These are phyloP conservation scores for Gracilaria domingensis DNA, from an alignment of 23 red algal species.

Conservation along the genomic window DNA sequence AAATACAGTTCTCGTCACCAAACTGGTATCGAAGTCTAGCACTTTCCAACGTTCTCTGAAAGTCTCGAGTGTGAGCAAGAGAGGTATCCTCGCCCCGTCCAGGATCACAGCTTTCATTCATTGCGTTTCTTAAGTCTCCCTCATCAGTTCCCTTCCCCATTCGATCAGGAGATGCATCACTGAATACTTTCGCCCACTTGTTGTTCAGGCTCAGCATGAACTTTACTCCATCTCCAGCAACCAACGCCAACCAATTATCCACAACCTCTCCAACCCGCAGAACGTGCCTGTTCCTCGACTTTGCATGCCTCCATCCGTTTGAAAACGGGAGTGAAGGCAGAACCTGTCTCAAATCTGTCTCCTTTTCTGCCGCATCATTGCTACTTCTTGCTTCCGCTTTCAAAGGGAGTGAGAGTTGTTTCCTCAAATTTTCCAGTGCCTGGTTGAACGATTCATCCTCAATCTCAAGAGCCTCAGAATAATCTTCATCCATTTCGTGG, in stretches of 20 bases:
- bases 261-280: neutral
- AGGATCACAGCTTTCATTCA: neutral
- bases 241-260: neutral
- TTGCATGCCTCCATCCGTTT: neutral
- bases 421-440: constrained; percentile 2
- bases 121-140: neutral
- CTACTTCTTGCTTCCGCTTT: neutral
- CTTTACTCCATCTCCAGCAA: constrained; percentile 9
- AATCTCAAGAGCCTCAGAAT: too few relatives aligned
- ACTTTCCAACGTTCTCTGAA: neutral
- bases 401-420: constrained; percentile 1
- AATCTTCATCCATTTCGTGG: too few relatives aligned
- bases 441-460: neutral
- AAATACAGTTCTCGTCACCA: constrained; percentile 1
- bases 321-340: neutral
- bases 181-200: neutral
- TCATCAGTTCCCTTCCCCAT: neutral
- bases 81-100: neutral
- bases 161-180: neutral
- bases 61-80: neutral
- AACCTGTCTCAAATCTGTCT: neutral
- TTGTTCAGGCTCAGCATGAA: neutral
- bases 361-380: neutral
- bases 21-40: constrained; percentile 8
- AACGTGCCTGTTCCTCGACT: neutral